phyloP scores from a whole-genome alignment of 805 yeast genomes.

The Cyberlindnera saturnus region DNA sequence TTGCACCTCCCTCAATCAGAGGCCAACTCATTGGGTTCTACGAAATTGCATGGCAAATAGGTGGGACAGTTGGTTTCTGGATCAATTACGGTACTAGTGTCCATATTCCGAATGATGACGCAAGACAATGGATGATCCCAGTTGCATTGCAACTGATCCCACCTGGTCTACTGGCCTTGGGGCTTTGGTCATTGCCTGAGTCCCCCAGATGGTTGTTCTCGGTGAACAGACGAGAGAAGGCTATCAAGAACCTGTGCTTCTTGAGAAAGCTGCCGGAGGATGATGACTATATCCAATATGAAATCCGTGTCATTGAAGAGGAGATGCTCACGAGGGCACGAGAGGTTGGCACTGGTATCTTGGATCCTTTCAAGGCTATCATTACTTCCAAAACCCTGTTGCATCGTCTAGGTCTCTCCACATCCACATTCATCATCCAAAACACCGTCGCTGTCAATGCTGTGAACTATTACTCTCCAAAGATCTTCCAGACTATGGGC shows the following conservation, averaged over 20 bases:
- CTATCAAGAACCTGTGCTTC: slow-evolving; percentile 28
- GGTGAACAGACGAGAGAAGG: slow-evolving; percentile 27
- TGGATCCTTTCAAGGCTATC: slow-evolving; percentile 34
- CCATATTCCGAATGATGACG: slow-evolving; percentile 25
- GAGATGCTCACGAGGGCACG: slow-evolving; percentile 21
- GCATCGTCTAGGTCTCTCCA: slow-evolving; percentile 32
- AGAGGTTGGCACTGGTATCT: slow-evolving; percentile 31
- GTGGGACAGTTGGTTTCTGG: slow-evolving; percentile 17
- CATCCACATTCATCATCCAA: slow-evolving; percentile 36
- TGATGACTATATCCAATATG: slow-evolving; percentile 36
- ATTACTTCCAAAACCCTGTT: slow-evolving; percentile 26
- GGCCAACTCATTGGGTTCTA: slow-evolving; percentile 41
- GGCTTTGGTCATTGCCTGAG: slow-evolving; percentile 35
- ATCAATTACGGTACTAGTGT: slow-evolving; percentile 16
- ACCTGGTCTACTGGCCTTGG: slow-evolving; percentile 34
- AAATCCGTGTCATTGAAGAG: slow-evolving; percentile 27
- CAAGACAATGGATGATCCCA: slow-evolving; percentile 41
- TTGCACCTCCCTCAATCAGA: slow-evolving; percentile 39
- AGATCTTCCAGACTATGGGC: slow-evolving; percentile 44
- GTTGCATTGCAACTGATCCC: slow-evolving; percentile 42
- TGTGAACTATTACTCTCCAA: slow-evolving; percentile 48
- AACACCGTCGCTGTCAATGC: slow-evolving; percentile 46
- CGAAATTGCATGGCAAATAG: slow-evolving; percentile 40
- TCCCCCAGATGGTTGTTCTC: slow-evolving; percentile 42
- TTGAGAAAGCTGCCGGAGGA: slow-evolving; percentile 33